Conservation (phyloP, 441 rosid genomes). For the Corymbia calophylla region DNA sequence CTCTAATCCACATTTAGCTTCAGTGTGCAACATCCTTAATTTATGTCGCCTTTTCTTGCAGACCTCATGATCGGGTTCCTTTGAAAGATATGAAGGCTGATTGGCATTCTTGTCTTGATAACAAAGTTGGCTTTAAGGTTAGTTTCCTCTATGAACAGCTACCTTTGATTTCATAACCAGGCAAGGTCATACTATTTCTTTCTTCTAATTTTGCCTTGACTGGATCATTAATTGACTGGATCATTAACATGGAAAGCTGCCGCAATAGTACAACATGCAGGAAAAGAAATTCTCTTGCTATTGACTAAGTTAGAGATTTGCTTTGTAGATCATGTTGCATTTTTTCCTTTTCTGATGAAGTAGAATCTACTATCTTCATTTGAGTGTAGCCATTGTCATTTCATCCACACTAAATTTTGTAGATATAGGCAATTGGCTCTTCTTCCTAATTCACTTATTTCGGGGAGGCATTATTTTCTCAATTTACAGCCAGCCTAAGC, state of each 20-base stretch:
- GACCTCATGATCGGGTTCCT: conserved; percentile 98
- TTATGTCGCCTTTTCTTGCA: conserved; percentile 18
- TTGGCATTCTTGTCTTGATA: conserved; percentile 91
- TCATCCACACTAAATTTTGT: not conserved
- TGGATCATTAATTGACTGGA: not conserved
- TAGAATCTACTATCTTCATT: not conserved
- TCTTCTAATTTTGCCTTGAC: not conserved
- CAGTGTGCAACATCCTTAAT: not conserved
- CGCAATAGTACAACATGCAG: not conserved
- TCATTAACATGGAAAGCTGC: not conserved
- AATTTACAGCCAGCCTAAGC: not conserved
- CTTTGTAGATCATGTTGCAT: not conserved
- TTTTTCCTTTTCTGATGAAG: not conserved
- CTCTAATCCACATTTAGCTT: not conserved
- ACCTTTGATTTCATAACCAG: not conserved
- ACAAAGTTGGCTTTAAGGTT: conserved; percentile 34
- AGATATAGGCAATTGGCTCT: not conserved
- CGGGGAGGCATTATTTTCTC: not conserved
- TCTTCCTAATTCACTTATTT: not conserved
- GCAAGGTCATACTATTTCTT: not conserved
- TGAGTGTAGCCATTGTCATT: not conserved
- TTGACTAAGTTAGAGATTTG: not conserved
- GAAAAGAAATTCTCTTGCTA: not conserved
- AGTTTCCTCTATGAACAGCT: not conserved
- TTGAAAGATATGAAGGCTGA: conserved; percentile 92